A percentile compares a stretch with the other conserved stretches of the same genome.
Conservation (phyloP, 169 alveolate genomes). For the Cryptosporidium tyzzeri region DNA sequence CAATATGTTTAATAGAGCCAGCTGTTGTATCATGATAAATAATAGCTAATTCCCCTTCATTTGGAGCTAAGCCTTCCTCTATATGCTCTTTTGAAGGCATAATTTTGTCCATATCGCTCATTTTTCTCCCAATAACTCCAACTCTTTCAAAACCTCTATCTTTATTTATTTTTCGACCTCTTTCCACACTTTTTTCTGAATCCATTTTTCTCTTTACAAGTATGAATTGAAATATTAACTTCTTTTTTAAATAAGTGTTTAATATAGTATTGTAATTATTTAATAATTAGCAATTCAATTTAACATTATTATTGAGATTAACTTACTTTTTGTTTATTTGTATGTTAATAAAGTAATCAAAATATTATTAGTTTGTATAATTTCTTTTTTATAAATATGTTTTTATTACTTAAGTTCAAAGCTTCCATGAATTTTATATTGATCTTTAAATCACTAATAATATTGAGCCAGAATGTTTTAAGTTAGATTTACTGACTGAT, state of each 20-base stretch:
- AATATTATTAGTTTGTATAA: too few species aligned
- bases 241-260: neutral
- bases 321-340: neutral
- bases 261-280: neutral
- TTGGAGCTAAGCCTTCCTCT: slow-evolving; percentile 55
- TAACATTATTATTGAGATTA: too few species aligned
- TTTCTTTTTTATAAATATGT: too few species aligned
- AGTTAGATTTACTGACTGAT: neutral
- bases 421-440: neutral
- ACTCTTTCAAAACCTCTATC: slow-evolving; percentile 34
- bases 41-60: slow-evolving; percentile 57
- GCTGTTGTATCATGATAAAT: slow-evolving; percentile 50
- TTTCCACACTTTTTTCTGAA: slow-evolving; percentile 37
- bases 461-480: too few species aligned
- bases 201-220: slow-evolving; percentile 14
- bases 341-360: too few species aligned
- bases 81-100: slow-evolving; percentile 42
- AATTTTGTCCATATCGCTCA: slow-evolving; percentile 59
- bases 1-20: slow-evolving; percentile 51
- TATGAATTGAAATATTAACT: neutral
- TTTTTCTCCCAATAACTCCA: slow-evolving; percentile 49
- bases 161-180: slow-evolving; percentile 41
- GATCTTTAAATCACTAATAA: neutral
- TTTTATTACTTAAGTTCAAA: too few species aligned
- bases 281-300: too few species aligned